Evolutionary conservation across 2,329 filamentous ascomycete genomes (phyloP), one percentile per base, ranked within the genome.

Genomic region (Botrytis hyacinthi): DNA sequence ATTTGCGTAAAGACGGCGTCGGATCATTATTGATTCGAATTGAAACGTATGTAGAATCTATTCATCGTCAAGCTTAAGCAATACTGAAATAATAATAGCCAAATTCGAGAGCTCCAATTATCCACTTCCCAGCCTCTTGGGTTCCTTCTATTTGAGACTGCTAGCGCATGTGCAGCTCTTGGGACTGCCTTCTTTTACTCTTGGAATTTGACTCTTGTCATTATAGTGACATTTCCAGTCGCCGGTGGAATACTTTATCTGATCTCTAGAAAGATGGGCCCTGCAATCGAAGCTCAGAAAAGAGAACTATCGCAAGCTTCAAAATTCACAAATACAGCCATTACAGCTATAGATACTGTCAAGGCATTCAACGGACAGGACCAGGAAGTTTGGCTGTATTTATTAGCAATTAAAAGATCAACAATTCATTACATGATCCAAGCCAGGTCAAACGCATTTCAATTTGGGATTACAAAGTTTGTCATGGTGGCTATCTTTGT

Each of bases 151-250:
- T 87, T 90, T 74, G 90, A 92, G 75, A 77, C 88, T 0, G 84
- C 92, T n/a, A 89, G 91, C 4, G 87, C 90, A 0, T 46, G 91
- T 7, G 88, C 89, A 7, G 92, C 92, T 14, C 82, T 97, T 1
- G 84, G 83, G 0, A 84, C 98, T 1, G 93, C 94, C 0, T 87
- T 98, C 44, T 91, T 89, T 80, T 92, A 89, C 78, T 96, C 93
- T 0, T 98, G 93, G 93, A 91, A 91, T 75, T 85, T 98, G 26
- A 94, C 95, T 0, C 84, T 97, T 0, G 90, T 97, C 4, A 90
- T 95, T 18, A 84, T 97, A 4, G 88, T 91, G 0, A 91, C 90
- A 0, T 85, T 94, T 0, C 93, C 95, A 0, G 75, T 95, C 1
- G 90, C 93, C 8, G 84, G 88, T 3, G 73, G 89, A 0, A 79